Evolutionary conservation across 345 rosid species (phyloP).

Genomic region (Gynandropsis gynandra): DNA sequence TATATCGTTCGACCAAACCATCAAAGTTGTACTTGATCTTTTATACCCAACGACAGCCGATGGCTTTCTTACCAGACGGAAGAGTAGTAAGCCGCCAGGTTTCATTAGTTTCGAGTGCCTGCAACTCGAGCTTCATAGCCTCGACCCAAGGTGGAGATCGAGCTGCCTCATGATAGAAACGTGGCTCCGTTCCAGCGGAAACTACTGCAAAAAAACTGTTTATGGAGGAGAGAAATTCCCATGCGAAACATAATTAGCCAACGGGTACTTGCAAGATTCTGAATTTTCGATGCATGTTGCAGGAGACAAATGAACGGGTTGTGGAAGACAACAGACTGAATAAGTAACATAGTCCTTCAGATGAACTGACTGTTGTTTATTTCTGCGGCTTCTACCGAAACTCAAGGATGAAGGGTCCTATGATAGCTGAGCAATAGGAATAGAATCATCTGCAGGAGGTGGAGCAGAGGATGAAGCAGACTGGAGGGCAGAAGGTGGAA

Average conservation of each 20-base stretch:
- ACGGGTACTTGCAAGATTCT: too few species aligned
- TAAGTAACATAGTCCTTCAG: too few species aligned
- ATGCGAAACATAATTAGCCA: background rate
- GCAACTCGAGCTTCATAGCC: background rate
- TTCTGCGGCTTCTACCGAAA: too few species aligned
- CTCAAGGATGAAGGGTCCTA: too few species aligned
- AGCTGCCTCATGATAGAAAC: background rate
- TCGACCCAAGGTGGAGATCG: background rate
- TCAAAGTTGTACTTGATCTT: background rate
- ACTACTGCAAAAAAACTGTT: background rate
- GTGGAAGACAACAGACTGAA: background rate
- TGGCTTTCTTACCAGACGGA: background rate
- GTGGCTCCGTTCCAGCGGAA: background rate
- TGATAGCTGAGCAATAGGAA: too few species aligned
- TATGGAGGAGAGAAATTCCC: background rate
- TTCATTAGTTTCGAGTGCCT: background rate
- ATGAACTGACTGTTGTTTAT: too few species aligned
- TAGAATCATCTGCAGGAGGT: too few species aligned
- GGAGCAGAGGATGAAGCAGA: too few species aligned
- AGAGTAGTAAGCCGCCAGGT: background rate
- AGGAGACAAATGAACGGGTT: too few species aligned
- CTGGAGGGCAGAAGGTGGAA: too few species aligned
- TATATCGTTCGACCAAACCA: background rate
- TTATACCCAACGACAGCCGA: background rate
- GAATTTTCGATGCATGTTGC: too few species aligned